A percentile compares a stretch with the other conserved stretches of the same genome.
Evolutionary conservation across 2,329 filamentous ascomycete species (phyloP).

Genomic region (Tolypocladium amazonense): DNA sequence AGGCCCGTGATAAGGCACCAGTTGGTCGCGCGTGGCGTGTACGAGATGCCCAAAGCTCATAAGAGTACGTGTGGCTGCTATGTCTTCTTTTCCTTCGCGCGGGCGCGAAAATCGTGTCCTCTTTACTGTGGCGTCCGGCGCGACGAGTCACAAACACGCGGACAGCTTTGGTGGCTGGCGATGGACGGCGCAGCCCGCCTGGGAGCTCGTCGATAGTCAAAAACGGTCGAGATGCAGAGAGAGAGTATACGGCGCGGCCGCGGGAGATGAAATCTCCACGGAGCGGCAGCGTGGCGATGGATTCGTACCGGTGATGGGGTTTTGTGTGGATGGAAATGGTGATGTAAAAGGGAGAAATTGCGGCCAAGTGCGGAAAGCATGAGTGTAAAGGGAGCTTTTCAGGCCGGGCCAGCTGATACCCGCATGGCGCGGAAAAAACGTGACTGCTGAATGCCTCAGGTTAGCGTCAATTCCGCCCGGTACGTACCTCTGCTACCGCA

Average conservation of each 20-base stretch:
- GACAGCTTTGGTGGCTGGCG: background rate
- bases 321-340: background rate
- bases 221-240: background rate
- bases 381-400: background rate
- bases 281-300: background rate
- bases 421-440: background rate
- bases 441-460: background rate
- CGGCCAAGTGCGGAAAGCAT: background rate
- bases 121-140: background rate
- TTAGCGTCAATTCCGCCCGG: background rate
- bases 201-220: background rate
- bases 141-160: background rate
- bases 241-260: background rate
- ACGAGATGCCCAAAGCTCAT: conserved; percentile 6
- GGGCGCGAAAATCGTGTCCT: background rate
- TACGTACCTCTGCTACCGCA: background rate
- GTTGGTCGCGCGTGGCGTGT: conserved; percentile 4
- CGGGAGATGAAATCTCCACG: background rate
- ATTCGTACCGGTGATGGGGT: background rate
- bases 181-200: background rate
- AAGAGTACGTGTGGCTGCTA: conserved; percentile 8
- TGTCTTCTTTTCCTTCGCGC: background rate
- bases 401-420: background rate
- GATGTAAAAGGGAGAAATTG: background rate
- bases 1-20: conserved; percentile 1